A percentile compares a stretch with the other conserved stretches of the same genome.
phyloP scores from a whole-genome alignment of 768 basidiomycete species.

The Paxillus ammoniavirescens region DNA sequence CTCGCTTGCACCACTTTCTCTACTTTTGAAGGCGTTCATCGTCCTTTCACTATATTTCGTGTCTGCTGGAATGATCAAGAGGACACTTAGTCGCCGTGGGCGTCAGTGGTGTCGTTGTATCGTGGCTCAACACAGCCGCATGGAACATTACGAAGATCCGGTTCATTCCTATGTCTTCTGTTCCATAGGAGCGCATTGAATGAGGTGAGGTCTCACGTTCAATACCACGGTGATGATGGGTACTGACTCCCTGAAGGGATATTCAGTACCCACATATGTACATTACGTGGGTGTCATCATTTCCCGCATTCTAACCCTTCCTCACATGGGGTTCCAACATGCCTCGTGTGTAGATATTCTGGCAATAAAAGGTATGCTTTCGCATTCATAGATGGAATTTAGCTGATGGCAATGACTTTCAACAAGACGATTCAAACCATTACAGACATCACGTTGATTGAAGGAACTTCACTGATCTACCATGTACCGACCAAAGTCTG shows the following conservation, averaged over 20 bases:
- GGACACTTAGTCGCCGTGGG: background rate
- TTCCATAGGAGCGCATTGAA: background rate
- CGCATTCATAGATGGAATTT: background rate
- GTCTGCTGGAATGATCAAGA: background rate
- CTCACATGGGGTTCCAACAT: background rate
- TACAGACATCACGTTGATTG: background rate
- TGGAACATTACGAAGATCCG: background rate
- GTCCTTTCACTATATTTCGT: background rate
- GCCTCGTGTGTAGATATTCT: background rate
- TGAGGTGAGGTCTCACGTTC: conserved; percentile 7
- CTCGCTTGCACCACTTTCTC: conserved; percentile 1
- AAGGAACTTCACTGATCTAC: background rate
- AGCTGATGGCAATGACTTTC: background rate
- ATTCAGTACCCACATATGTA: background rate
- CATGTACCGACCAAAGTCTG: too few species aligned
- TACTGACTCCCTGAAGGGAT: conserved; percentile 1
- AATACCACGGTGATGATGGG: background rate
- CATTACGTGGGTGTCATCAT: background rate
- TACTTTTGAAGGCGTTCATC: background rate
- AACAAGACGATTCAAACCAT: background rate
- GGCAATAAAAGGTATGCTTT: background rate
- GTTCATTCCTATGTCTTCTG: background rate
- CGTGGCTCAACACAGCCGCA: background rate
- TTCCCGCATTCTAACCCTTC: background rate
- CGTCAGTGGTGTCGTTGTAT: background rate